Evolutionary conservation across 495 filamentous ascomycete species (phyloP).

Genomic region (Penicillium canescens): DNA sequence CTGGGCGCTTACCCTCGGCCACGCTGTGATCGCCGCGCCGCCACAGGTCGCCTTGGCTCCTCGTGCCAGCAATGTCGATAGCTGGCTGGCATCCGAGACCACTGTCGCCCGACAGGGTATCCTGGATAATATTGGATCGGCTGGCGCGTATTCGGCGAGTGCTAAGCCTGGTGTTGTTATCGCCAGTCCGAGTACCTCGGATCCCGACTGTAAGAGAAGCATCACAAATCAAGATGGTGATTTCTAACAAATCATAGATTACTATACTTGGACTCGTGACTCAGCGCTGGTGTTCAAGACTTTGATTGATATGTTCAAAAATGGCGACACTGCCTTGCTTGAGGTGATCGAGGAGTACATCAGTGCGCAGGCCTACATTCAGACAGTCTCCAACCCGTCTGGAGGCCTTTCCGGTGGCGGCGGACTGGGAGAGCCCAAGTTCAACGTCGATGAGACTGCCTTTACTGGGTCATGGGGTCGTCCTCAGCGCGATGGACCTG

Average conservation of each 20-base stretch:
- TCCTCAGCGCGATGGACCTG: slow-evolving; percentile 71
- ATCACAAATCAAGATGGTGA: slow-evolving; percentile 34
- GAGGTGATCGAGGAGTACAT: slow-evolving; percentile 58
- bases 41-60: slow-evolving; percentile 14
- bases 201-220: slow-evolving; percentile 60
- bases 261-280: slow-evolving; percentile 73
- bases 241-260: slow-evolving; percentile 28
- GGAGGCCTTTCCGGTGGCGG: slow-evolving; percentile 46
- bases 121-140: slow-evolving; percentile 60
- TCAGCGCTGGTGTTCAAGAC: slow-evolving; percentile 63
- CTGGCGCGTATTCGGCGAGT: slow-evolving; percentile 46
- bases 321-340: slow-evolving; percentile 55
- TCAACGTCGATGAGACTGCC: slow-evolving; percentile 56
- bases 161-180: slow-evolving; percentile 57
- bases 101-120: slow-evolving; percentile 51
- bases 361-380: slow-evolving; percentile 57
- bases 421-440: slow-evolving; percentile 50
- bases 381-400: slow-evolving; percentile 61
- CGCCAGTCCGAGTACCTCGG: slow-evolving; percentile 58
- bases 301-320: slow-evolving; percentile 58
- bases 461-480: slow-evolving; percentile 69
- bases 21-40: slow-evolving; percentile 21
- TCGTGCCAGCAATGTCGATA: slow-evolving; percentile 32
- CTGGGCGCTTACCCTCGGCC: slow-evolving; percentile 23
- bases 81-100: slow-evolving; percentile 55